Evolutionary conservation across 208 protist species (phyloP).

Genomic region (Naegleria gruberi): DNA sequence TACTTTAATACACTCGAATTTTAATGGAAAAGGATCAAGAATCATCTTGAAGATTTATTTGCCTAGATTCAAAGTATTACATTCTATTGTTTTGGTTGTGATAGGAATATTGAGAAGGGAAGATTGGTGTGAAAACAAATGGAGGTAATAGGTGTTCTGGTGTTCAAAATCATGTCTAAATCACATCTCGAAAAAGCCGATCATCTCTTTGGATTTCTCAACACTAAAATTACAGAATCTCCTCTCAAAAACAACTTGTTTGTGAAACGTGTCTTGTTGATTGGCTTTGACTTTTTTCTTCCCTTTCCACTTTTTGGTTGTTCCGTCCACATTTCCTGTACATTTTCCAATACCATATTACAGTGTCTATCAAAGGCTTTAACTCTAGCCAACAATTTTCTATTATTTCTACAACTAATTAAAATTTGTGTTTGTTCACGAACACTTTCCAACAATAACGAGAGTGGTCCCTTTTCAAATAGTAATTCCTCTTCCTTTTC

Average conservation of each 20-base stretch:
- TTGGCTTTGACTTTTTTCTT: conserved; percentile 62
- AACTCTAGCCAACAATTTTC: conserved; percentile 93
- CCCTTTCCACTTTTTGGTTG: conserved; percentile 66
- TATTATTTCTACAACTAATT: conserved; percentile 97
- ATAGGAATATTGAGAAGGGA: too few relatives aligned
- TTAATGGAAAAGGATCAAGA: too few relatives aligned
- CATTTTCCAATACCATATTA: conserved; percentile 98
- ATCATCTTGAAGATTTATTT: too few relatives aligned
- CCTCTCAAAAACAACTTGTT: conserved; percentile 97
- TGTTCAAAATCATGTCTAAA: not conserved
- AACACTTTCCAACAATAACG: conserved; percentile 69
- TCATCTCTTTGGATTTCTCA: conserved; percentile 71
- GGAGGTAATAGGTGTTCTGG: too few relatives aligned
- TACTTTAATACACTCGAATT: too few relatives aligned
- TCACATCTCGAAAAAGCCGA: not conserved
- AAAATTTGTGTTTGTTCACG: conserved; percentile 80
- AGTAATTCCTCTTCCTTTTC: conserved; percentile 53
- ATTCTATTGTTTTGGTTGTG: too few relatives aligned
- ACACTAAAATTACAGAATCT: conserved; percentile 96
- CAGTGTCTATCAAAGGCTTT: conserved; percentile 99
- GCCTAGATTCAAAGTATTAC: too few relatives aligned
- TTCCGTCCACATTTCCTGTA: conserved; percentile 93
- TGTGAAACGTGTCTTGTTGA: conserved; percentile 81
- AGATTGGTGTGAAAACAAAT: too few relatives aligned
- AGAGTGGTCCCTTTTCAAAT: conserved; percentile 67